These are phyloP conservation scores for Coffea eugenioides DNA, from an alignment of 257 asterid species.

Conservation along the genomic window DNA sequence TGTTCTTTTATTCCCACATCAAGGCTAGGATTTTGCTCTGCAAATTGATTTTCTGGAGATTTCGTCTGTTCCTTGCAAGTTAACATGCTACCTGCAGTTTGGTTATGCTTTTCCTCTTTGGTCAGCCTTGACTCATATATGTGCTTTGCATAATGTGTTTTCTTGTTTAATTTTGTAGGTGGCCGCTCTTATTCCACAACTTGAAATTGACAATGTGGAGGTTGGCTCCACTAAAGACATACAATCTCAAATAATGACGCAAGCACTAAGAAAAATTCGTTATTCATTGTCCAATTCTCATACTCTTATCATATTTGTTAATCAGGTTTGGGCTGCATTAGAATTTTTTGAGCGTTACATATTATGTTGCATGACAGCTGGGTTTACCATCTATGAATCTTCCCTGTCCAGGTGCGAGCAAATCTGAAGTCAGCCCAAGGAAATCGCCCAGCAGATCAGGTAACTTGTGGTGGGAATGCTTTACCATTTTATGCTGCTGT, in stretches of 20 bases:
- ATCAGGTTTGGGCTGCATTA: conserved; percentile 61
- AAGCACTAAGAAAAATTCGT: conserved; percentile 83
- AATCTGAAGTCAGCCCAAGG: conserved; percentile 46
- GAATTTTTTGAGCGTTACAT: background rate
- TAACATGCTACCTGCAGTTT: background rate
- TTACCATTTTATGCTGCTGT: conserved; percentile 90
- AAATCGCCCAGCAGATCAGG: conserved; percentile 61
- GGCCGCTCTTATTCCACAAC: conserved; percentile 95
- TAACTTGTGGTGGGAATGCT: conserved; percentile 96
- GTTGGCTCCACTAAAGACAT: conserved; percentile 48
- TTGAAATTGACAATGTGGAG: conserved; percentile 54
- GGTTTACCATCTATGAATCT: conserved; percentile 5
- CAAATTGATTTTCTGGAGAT: background rate
- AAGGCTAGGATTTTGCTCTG: background rate
- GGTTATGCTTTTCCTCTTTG: conserved; percentile 2
- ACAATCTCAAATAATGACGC: conserved; percentile 74
- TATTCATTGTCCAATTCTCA: conserved; percentile 77
- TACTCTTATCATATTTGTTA: conserved; percentile 80
- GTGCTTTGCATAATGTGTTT: conserved; percentile 11
- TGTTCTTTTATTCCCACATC: background rate
- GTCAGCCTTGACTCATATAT: conserved; percentile 3
- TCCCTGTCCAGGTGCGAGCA: conserved; percentile 55
- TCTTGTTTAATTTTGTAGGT: conserved; percentile 53
- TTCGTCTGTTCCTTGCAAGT: background rate
- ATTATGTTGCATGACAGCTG: background rate